These are phyloP conservation scores for Penicillium glabrum DNA, from an alignment of 2,329 filamentous ascomycete species.

Conservation along the genomic window DNA sequence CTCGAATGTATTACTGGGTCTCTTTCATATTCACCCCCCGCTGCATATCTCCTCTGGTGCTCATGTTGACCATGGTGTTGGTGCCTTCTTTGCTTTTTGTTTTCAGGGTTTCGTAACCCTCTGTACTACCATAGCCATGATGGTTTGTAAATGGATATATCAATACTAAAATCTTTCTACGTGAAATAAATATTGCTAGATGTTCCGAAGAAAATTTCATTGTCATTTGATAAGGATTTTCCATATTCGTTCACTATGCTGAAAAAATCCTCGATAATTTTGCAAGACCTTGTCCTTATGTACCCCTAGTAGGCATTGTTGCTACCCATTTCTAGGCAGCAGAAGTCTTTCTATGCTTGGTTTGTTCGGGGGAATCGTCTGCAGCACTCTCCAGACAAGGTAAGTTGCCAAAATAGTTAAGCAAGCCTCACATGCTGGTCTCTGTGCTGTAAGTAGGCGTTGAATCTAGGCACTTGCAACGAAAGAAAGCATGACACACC, in stretches of 20 bases:
- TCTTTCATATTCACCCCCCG: conserved; percentile 22
- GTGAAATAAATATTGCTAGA: background rate
- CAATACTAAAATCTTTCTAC: background rate
- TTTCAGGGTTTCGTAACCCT: conserved; percentile 13
- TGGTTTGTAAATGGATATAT: conserved; percentile 26
- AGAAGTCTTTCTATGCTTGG: no score
- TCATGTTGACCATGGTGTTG: conserved; percentile 29
- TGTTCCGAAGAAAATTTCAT: background rate
- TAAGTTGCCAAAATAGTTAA: no score
- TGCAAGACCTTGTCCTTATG: background rate
- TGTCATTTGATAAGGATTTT: background rate
- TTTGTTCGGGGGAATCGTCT: no score
- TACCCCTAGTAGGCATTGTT: no score
- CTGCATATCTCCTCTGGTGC: conserved; percentile 24
- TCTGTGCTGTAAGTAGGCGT: background rate
- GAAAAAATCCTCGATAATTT: background rate
- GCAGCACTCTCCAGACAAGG: no score
- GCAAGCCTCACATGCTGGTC: no score
- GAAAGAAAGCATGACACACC: background rate
- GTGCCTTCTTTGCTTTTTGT: conserved; percentile 23
- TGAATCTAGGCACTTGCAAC: background rate
- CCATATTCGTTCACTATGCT: no score
- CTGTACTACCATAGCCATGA: conserved; percentile 28
- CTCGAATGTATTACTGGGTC: conserved; percentile 39
- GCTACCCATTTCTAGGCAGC: no score